These are phyloP conservation scores for Suaeda aralocaspica DNA, from an alignment of 148 eudicot species.

Conservation along the genomic window DNA sequence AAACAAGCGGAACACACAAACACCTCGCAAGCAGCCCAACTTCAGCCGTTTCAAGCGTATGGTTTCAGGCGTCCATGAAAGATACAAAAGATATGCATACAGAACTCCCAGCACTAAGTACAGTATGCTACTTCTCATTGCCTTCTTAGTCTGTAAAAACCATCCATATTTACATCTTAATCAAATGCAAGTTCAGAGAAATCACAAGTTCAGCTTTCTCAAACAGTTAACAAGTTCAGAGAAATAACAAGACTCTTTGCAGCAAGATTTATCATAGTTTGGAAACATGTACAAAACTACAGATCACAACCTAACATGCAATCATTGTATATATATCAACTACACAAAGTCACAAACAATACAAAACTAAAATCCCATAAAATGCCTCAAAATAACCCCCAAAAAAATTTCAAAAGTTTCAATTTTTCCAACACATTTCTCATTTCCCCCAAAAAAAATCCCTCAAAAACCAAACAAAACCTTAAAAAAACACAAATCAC, in stretches of 20 bases:
- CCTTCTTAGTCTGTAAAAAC: conserved; percentile 71
- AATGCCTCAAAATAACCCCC: too few species aligned
- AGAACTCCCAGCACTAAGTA: conserved; percentile 65
- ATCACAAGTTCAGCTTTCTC: too few species aligned
- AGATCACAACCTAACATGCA: conserved; percentile 12
- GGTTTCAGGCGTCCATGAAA: conserved; percentile 95
- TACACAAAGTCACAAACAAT: not conserved
- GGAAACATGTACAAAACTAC: not conserved
- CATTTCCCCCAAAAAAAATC: not conserved
- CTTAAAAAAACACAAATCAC: not conserved
- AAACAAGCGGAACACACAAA: too few species aligned
- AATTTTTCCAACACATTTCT: not conserved
- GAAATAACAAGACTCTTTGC: not conserved
- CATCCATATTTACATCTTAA: not conserved
- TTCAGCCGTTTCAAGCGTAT: conserved; percentile 46
- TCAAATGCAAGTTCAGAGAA: not conserved
- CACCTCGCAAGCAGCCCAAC: too few species aligned
- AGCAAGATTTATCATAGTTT: not conserved
- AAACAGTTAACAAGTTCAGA: conserved; percentile 14
- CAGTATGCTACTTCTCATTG: conserved; percentile 67
- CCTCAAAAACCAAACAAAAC: not conserved
- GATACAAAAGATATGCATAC: conserved; percentile 68
- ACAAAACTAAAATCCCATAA: conserved; percentile 4
- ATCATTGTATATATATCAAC: not conserved
- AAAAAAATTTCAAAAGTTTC: not conserved